Percentiles rank a stretch among this genome's conserved stretches.
phyloP scores from a whole-genome alignment of 2,329 filamentous ascomycete genomes.

The Hymenoscyphus repandus region DNA sequence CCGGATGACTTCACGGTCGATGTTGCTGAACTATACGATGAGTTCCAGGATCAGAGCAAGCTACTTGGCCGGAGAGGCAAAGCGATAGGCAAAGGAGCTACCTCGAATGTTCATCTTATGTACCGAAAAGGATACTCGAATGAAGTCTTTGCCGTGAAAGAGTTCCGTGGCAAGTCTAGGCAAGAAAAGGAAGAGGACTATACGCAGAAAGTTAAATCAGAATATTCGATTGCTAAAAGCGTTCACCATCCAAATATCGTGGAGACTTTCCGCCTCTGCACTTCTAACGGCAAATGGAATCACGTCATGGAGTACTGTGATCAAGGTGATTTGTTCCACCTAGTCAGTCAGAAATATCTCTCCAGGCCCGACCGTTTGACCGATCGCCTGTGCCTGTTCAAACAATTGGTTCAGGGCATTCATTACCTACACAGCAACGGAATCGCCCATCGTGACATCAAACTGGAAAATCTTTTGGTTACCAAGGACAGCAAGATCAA shows the following conservation, averaged over 20 bases:
- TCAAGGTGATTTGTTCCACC: constrained; percentile 71
- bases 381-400: constrained; percentile 80
- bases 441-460: constrained; percentile 87
- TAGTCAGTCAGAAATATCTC: constrained; percentile 69
- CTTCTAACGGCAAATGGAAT: constrained; percentile 71
- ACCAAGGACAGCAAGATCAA: constrained; percentile 77
- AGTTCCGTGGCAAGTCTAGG: constrained; percentile 69
- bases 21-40: constrained; percentile 60
- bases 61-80: constrained; percentile 68
- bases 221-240: constrained; percentile 83
- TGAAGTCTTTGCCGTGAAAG: constrained; percentile 79
- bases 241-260: constrained; percentile 84
- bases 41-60: constrained; percentile 67
- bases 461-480: constrained; percentile 80
- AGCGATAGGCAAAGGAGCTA: constrained; percentile 75
- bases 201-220: constrained; percentile 84
- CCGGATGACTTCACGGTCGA: constrained; percentile 72
- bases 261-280: constrained; percentile 67
- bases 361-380: constrained; percentile 54
- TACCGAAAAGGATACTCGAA: constrained; percentile 55
- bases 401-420: constrained; percentile 79
- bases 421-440: constrained; percentile 77
- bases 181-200: constrained; percentile 70
- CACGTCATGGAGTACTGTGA: constrained; percentile 92
- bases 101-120: constrained; percentile 79